Base-by-base conservation (phyloP, 2,329 filamentous ascomycete genomes). In the Apiospora saccharicola region DNA sequence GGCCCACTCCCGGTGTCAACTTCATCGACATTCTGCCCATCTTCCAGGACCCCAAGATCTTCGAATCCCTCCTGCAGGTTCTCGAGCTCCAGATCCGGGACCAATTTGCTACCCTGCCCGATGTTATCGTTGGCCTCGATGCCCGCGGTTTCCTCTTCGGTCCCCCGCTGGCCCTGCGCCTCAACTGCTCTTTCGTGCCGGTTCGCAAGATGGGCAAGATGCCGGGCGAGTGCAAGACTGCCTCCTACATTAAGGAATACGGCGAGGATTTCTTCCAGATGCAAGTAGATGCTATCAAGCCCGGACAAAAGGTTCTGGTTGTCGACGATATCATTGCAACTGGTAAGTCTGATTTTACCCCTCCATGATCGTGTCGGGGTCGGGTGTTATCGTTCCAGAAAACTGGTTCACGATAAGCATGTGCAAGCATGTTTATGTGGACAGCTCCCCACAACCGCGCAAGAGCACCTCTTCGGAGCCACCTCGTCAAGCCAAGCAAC, bases 291-390 rank as follows among this genome's bases (percentile, higher is more conserved):
- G 92, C 92, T 64, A 92, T 99, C 79, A 92, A 93, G 85, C 88
- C 90, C 70, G 95, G 95, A 47, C 94, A 98, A 86, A 95, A 92
- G 83, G 96, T 98, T 72, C 86, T 99, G 74, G 89, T 99, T 76
- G 95, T 99, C 44, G 96, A 99, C 83, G 96, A 99, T 82, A 97
- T 99, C 80, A 98, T 99, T 85, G 96, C 96, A 72, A 99, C 96
- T 76, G 96, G 96, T 98, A 87, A 83, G 92, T 70, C 30, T 8
- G 19, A 41, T 22, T 41, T 30, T 41, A 64, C 34, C 57, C 57
- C 57, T 64, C 57, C 34, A 22, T 64, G 34, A 22, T 37, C 57
- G 37, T 41, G 8, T 64, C 34, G 8, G n/a, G 57, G 30, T 41
- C 57, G 30, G n/a, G 57, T 41, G 34, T 64, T 64, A 41, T 41